These are phyloP conservation scores for Wickerhamomyces pijperi DNA, from an alignment of 805 yeast genomes.

Conservation along the genomic window DNA sequence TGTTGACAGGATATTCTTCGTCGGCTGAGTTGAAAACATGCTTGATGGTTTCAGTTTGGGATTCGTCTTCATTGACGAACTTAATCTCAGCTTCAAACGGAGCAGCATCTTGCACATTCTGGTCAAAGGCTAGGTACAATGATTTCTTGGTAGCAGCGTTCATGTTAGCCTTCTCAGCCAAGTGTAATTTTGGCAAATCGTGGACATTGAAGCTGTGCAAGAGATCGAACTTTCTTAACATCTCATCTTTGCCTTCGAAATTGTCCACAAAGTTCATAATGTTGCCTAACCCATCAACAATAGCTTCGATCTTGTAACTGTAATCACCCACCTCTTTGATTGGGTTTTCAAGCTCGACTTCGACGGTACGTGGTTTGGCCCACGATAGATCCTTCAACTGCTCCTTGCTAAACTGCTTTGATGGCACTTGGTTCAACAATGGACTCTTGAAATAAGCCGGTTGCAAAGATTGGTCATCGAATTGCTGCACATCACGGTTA, in stretches of 20 bases:
- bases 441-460: slow-evolving; percentile 46
- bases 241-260: slow-evolving; percentile 16
- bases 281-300: slow-evolving; percentile 63
- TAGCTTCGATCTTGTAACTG: slow-evolving; percentile 42
- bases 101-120: slow-evolving; percentile 15
- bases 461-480: slow-evolving; percentile 32
- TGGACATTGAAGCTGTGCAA: slow-evolving; percentile 39
- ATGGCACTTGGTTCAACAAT: slow-evolving; percentile 22
- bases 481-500: slow-evolving; percentile 22
- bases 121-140: slow-evolving; percentile 22
- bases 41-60: slow-evolving; percentile 9
- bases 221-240: slow-evolving; percentile 24
- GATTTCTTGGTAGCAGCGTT: slow-evolving; percentile 28
- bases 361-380: slow-evolving; percentile 31
- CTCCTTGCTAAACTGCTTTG: slow-evolving; percentile 17
- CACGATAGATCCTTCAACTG: slow-evolving; percentile 30
- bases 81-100: slow-evolving; percentile 26
- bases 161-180: slow-evolving; percentile 28
- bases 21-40: slow-evolving; percentile 18
- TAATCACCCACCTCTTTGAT: slow-evolving; percentile 38
- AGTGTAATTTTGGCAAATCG: slow-evolving; percentile 39
- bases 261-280: slow-evolving; percentile 28
- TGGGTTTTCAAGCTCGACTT: slow-evolving; percentile 31
- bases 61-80: slow-evolving; percentile 19
- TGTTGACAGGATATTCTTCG: slow-evolving; percentile 28